A percentile compares a stretch with the other conserved stretches of the same genome.
Conservation (phyloP, 73 alveolate genomes). For the Tetrahymena malaccensis region DNA sequence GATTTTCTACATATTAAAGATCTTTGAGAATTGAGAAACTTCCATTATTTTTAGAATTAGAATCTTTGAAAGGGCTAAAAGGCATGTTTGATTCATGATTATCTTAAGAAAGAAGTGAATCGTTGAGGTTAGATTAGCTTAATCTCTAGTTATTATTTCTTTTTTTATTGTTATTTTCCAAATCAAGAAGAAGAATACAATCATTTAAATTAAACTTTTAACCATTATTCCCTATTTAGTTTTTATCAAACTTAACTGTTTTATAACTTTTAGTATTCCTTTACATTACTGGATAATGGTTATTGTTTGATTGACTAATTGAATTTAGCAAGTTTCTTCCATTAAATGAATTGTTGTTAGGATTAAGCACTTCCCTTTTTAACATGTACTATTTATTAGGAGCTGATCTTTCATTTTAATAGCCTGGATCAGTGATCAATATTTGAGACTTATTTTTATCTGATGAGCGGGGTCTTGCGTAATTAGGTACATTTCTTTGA, state of each 20-base stretch:
- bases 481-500: background rate
- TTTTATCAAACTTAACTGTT: background rate
- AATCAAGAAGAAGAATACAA: background rate
- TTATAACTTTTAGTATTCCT: background rate
- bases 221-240: background rate
- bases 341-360: background rate
- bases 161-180: background rate
- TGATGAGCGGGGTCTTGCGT: background rate
- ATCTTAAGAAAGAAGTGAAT: background rate
- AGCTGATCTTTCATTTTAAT: background rate
- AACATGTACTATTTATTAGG: background rate
- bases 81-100: background rate
- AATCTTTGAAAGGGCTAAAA: background rate
- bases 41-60: background rate
- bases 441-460: background rate
- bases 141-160: background rate
- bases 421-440: background rate
- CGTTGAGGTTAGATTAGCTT: background rate
- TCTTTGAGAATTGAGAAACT: background rate
- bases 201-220: background rate
- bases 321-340: background rate
- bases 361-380: background rate
- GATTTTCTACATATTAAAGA: background rate
- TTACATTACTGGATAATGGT: background rate
- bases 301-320: background rate